phyloP scores from a whole-genome alignment of 176 grass and related monocot genomes.

The Puya raimondii region DNA sequence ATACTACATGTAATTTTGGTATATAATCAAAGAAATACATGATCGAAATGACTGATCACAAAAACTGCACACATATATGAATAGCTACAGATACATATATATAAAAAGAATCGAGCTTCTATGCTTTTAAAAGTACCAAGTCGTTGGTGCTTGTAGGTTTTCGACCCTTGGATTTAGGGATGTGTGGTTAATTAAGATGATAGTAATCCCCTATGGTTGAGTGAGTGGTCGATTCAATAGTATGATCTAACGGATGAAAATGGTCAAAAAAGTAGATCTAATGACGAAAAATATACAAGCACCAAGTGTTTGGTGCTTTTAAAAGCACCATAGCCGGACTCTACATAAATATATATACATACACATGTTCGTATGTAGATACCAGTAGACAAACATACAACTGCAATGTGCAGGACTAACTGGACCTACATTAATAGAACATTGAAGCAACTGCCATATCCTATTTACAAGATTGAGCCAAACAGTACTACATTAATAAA shows the following conservation, averaged over 20 bases:
- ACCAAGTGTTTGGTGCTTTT: too few relatives aligned
- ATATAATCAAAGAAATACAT: background rate
- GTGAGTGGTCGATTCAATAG: too few relatives aligned
- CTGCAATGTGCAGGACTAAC: background rate
- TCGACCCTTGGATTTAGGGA: too few relatives aligned
- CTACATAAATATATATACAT: background rate
- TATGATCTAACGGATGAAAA: too few relatives aligned
- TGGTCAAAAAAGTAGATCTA: too few relatives aligned
- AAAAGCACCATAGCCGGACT: too few relatives aligned
- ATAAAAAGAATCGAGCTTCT: background rate
- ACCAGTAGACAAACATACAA: background rate
- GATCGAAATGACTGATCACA: background rate
- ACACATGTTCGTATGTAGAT: background rate
- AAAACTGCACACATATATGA: background rate
- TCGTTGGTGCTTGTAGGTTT: too few relatives aligned
- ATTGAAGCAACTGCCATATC: background rate
- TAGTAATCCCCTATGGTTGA: too few relatives aligned
- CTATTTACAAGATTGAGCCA: background rate
- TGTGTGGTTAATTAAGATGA: too few relatives aligned
- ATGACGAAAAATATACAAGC: too few relatives aligned
- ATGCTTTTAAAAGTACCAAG: too few relatives aligned
- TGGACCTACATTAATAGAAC: background rate
- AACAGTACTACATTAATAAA: background rate
- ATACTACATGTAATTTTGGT: too few relatives aligned
- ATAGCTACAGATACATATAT: background rate